Percentiles rank a stretch among this genome's conserved stretches.
These are phyloP conservation scores for Pythium phragmiticola DNA, from an alignment of 352 stramenopile species.

Conservation along the genomic window DNA sequence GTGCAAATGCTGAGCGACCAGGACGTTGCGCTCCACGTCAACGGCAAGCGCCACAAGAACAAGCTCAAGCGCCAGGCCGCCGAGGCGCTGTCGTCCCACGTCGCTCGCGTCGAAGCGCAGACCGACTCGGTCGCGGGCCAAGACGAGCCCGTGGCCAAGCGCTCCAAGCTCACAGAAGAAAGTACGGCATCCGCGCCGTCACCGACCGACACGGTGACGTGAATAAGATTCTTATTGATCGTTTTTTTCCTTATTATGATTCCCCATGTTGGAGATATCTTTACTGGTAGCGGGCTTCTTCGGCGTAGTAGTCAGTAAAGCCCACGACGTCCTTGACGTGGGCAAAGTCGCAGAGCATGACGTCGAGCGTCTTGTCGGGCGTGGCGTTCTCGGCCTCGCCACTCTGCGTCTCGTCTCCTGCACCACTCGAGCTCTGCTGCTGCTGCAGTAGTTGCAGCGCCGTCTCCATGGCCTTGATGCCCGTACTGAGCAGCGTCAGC, in stretches of 20 bases:
- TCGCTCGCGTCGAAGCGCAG: conserved; percentile 23
- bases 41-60: conserved; percentile 86
- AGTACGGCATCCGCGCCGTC: background rate
- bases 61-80: conserved; percentile 51
- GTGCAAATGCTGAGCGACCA: conserved; percentile 74
- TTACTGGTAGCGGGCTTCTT: conserved; percentile 67
- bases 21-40: conserved; percentile 65
- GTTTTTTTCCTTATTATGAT: background rate
- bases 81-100: conserved; percentile 50
- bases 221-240: background rate
- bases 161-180: background rate
- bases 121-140: too few species aligned
- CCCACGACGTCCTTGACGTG: conserved; percentile 93
- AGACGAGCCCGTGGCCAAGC: conserved; percentile 5
- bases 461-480: conserved; percentile 92
- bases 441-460: conserved; percentile 82
- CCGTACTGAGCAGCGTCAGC: conserved; percentile 91
- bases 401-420: background rate
- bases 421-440: conserved; percentile 24
- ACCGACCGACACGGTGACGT: background rate
- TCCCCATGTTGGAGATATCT: background rate
- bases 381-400: conserved; percentile 33
- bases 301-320: conserved; percentile 90
- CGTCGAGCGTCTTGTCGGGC: conserved; percentile 56
- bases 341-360: conserved; percentile 87